Evolutionary conservation across 371 early-diverging fungal genomes (phyloP).

Genomic region (Mortierella sp.): DNA sequence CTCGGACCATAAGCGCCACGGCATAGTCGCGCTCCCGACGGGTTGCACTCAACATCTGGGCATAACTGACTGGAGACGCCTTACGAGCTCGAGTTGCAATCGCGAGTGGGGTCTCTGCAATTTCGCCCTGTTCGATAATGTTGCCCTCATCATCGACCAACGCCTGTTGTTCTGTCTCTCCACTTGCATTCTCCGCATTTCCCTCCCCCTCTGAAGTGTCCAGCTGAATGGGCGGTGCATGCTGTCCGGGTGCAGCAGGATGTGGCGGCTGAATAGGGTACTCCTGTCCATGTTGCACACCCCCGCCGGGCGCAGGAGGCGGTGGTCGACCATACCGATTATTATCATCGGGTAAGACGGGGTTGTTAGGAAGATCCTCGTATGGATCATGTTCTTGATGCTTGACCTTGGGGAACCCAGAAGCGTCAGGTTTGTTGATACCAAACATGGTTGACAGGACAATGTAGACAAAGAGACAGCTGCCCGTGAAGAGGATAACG

Average conservation of each 20-base stretch:
- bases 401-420: slow-evolving; percentile 18
- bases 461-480: slow-evolving; percentile 52
- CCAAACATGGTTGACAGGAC: slow-evolving; percentile 37
- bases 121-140: not conserved
- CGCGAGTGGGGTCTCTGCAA: slow-evolving; percentile 5
- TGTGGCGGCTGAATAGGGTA: not conserved
- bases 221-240: slow-evolving; percentile 16
- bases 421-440: not conserved
- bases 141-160: slow-evolving; percentile 35
- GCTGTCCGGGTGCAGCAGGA: not conserved
- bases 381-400: slow-evolving; percentile 42
- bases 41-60: slow-evolving; percentile 37
- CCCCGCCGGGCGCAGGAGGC: not conserved
- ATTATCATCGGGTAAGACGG: not conserved
- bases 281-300: not conserved
- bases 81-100: slow-evolving; percentile 28
- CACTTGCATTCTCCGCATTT: not conserved
- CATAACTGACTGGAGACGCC: slow-evolving; percentile 35
- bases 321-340: not conserved
- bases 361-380: slow-evolving; percentile 21
- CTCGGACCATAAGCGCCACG: slow-evolving; percentile 34
- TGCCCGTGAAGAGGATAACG: slow-evolving; percentile 33
- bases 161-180: not conserved
- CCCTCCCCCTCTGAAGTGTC: not conserved
- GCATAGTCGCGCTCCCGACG: slow-evolving; percentile 54